Percentiles rank a stretch among this genome's conserved stretches.
Conservation (phyloP, 2,329 filamentous ascomycete genomes). For the Hansfordia pulvinata region DNA sequence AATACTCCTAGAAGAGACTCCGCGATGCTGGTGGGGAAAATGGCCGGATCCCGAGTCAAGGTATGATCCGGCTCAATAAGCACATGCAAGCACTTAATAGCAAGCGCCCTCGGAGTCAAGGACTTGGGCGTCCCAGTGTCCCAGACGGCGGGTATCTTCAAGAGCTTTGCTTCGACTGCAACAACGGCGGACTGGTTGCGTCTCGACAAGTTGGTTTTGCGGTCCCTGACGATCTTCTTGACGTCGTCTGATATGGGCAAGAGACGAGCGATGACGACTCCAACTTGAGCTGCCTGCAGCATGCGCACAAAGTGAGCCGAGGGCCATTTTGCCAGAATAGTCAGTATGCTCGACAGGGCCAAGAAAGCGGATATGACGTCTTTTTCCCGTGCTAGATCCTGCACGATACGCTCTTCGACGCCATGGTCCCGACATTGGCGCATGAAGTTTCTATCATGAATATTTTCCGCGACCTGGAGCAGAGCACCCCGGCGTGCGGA, state of each 20-base stretch:
- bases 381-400: conserved; percentile 41
- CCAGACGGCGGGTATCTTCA: conserved; percentile 47
- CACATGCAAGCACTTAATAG: conserved; percentile 22
- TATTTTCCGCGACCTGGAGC: conserved; percentile 44
- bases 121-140: conserved; percentile 30
- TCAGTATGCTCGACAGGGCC: conserved; percentile 48
- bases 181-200: conserved; percentile 44
- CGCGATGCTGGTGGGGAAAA: not conserved
- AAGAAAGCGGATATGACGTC: conserved; percentile 51
- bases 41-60: not conserved
- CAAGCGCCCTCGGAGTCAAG: conserved; percentile 37
- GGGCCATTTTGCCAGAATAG: conserved; percentile 46
- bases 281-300: conserved; percentile 38
- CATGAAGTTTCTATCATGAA: conserved; percentile 48
- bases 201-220: conserved; percentile 56
- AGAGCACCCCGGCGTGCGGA: conserved; percentile 44
- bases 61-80: conserved; percentile 3
- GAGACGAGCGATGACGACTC: conserved; percentile 39
- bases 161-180: too few species aligned
- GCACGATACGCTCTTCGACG: conserved; percentile 55
- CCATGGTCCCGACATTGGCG: conserved; percentile 62
- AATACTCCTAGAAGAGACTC: not conserved
- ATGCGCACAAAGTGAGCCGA: conserved; percentile 45
- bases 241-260: conserved; percentile 42
- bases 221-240: conserved; percentile 44